phyloP scores from a whole-genome alignment of 345 rosid species.

The Lumnitzera littorea region DNA sequence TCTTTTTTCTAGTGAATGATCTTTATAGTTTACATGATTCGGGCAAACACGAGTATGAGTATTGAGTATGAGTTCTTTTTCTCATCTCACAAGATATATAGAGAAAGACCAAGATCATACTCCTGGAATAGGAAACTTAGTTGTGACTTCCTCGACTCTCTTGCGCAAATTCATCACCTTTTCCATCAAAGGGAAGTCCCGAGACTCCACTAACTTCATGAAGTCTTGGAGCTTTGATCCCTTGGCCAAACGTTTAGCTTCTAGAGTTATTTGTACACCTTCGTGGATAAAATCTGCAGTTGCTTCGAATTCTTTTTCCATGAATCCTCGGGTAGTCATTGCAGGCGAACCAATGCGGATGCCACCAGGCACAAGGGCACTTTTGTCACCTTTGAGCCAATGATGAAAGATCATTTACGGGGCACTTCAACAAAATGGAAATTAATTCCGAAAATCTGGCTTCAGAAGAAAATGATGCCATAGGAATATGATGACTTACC shows the following conservation, averaged over 20 bases:
- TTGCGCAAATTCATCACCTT: slow-evolving; percentile 43
- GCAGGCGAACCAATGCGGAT: slow-evolving; percentile 93
- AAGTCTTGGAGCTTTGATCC: slow-evolving; percentile 84
- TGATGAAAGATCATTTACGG: background rate
- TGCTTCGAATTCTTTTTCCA: slow-evolving; percentile 62
- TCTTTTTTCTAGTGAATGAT: too few relatives aligned
- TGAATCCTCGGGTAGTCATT: slow-evolving; percentile 86
- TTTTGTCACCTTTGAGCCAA: slow-evolving; percentile 59
- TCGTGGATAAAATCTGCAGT: slow-evolving; percentile 72
- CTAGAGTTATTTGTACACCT: slow-evolving; percentile 66
- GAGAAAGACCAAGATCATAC: slow-evolving; percentile 21
- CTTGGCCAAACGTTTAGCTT: slow-evolving; percentile 43
- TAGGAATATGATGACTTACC: slow-evolving; percentile 32
- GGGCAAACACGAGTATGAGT: too few relatives aligned
- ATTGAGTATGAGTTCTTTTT: background rate
- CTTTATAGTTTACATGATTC: too few relatives aligned
- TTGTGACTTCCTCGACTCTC: slow-evolving; percentile 65
- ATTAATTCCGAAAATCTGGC: background rate
- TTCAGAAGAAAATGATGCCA: too few relatives aligned
- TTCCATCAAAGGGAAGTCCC: slow-evolving; percentile 46
- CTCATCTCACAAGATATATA: background rate
- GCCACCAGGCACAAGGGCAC: slow-evolving; percentile 89
- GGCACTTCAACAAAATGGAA: background rate
- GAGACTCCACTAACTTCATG: slow-evolving; percentile 49
- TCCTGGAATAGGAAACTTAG: slow-evolving; percentile 77